Base-by-base conservation (phyloP, 139 green algal genomes). In the Dunaliella sp. region DNA sequence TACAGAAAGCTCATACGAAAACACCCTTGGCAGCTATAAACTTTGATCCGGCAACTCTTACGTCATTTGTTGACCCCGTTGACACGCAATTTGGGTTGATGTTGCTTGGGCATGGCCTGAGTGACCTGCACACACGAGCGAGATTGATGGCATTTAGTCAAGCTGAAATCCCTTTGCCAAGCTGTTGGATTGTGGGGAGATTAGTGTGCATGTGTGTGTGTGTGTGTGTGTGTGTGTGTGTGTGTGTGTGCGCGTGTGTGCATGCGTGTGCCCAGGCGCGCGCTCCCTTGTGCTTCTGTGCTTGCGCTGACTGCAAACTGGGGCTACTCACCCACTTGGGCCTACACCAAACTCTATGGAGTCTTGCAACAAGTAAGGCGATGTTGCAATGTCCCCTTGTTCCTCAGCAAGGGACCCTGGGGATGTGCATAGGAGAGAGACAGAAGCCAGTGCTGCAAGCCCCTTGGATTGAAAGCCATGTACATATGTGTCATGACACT, bases 41-140 rank as follows among this genome's bases (percentile, higher is more conserved):
- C 58, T n/a, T n/a, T 21, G 24, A 74, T 24, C 24, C 22, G 24
- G 58, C 58, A 21, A 74, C 73, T 57, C 77, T 34, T 36, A 83
- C 79, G 31, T 83, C 79, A 65, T 83, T 83, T 34, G 79, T 83
- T 1, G 36, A 74, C 7, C 12, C 79, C 3, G 79, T 83, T 1
- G 35, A 33, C 36, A 83, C 79, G 25, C 79, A 83, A 36, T 83
- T 83, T 7, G 79, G 79, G 36, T 83, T 83, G 79, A 83, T 83
- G 79, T 83, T 83, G 16, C 36, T 73, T 3, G 79, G 79, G 25
- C 79, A 83, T n/a, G 79, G 33, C 3, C 79, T 35, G 35, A 83
- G 36, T 32, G 79, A 83, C 36, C 79, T 83, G 35, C 79, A 22
- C 38, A 65, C 16, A 26, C 16, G 48, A 65, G 48, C 7, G 48